Evolutionary conservation across 2,329 filamentous ascomycete genomes (phyloP), one percentile per base, ranked within the genome.

Genomic region (Fusarium buharicum): DNA sequence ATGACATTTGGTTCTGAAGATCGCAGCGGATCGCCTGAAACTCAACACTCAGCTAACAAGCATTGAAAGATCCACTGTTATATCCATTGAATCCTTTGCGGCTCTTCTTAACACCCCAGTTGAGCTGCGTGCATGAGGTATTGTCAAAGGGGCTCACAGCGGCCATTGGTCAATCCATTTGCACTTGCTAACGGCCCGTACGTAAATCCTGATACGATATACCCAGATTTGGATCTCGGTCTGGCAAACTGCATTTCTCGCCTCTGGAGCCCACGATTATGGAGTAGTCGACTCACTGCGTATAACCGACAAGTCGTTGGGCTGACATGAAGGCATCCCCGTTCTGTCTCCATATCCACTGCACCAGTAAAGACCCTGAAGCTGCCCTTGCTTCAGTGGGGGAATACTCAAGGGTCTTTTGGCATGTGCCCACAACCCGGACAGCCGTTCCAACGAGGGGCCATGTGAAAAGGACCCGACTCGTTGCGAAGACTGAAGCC

Each of bases 181-280:
- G 13, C 22, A 16, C 48, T 55, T 34, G 43, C 51, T 38, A 67
- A 54, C 45, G 30, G 31, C 40, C 41, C 17, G 37, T 64, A 51
- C 55, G 50, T 47, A 62, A 64, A 62, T 57, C 13, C 48, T 44
- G 39, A 54, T 52, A 38, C 37, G 20, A 37, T 11, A 54, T 39
- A 49, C 52, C 63, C 47, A 14, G 49, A 62, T 64, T 54, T 46
- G 54, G 55, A 40, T 54, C 58, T 68, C 64, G 58, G 64, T 69
- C 64, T 66, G 62, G 59, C 54, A 30, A 69, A 51, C 16, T 59
- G 47, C 64, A 68, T 62, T 41, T 63, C 28, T 49, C 13, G 27
- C 38, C 53, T 57, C 48, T 50, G 27, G 17, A n/a, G 8, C 39
- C 45, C 46, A 20, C 36, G 37, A 12, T 27, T 50, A 50, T 11